Conservation (phyloP, 2,329 filamentous ascomycete genomes). For the Phaeomoniella chlamydospora region DNA sequence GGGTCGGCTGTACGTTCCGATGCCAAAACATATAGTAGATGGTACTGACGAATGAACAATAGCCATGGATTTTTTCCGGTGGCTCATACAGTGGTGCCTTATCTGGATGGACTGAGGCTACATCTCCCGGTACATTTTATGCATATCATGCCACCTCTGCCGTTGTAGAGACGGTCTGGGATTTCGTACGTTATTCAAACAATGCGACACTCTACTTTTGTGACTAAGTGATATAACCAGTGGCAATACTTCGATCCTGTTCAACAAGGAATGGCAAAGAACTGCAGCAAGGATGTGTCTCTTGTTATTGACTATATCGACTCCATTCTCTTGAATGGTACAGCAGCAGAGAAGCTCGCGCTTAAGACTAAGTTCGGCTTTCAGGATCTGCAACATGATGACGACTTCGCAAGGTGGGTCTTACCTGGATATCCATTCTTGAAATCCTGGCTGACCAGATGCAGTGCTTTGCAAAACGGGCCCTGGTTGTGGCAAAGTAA, state of each 20-base stretch:
- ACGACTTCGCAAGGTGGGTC: constrained; percentile 34
- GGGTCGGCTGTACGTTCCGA: constrained; percentile 22
- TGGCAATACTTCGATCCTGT: constrained; percentile 45
- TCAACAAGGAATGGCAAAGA: constrained; percentile 42
- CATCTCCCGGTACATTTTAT: constrained; percentile 43
- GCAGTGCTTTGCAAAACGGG: constrained; percentile 36
- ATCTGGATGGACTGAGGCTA: constrained; percentile 39
- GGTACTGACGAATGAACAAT: background rate
- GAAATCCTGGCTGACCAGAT: constrained; percentile 3
- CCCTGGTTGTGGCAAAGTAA: constrained; percentile 45
- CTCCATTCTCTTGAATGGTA: constrained; percentile 27
- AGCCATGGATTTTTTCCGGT: constrained; percentile 42
- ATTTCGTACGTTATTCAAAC: constrained; percentile 24
- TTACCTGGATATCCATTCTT: constrained; percentile 2
- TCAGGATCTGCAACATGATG: constrained; percentile 32
- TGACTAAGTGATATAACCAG: constrained; percentile 7
- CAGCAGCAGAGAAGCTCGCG: constrained; percentile 21
- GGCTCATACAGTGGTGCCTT: constrained; percentile 44
- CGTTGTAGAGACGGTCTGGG: constrained; percentile 38
- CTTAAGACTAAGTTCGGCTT: constrained; percentile 41
- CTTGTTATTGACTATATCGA: constrained; percentile 42
- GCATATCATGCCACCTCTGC: constrained; percentile 44
- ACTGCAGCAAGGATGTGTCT: constrained; percentile 40
- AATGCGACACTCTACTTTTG: constrained; percentile 6
- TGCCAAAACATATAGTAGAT: no score